These are phyloP conservation scores for fission yeast (Schizosaccharomyces pombe) DNA, from an alignment of 805 yeast genomes.

Conservation along the genomic window DNA sequence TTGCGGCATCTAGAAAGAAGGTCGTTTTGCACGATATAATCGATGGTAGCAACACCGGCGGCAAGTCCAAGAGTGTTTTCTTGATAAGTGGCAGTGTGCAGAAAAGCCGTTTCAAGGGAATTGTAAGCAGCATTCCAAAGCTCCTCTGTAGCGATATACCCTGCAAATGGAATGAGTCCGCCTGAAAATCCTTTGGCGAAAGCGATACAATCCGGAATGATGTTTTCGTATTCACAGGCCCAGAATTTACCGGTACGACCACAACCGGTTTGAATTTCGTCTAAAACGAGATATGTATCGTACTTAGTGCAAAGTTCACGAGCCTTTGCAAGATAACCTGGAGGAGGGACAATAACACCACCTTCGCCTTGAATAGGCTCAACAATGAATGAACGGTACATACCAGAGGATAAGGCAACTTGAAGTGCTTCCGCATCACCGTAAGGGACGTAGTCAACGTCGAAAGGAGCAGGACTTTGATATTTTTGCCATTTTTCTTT, in stretches of 20 bases:
- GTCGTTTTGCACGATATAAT: constrained; percentile 63
- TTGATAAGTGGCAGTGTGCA: neutral
- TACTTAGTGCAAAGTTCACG: constrained; percentile 31
- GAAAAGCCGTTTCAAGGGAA: neutral
- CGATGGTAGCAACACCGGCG: constrained; percentile 90
- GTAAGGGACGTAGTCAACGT: neutral
- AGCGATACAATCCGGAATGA: constrained; percentile 71
- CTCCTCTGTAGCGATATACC: constrained; percentile 70
- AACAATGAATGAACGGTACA: constrained; percentile 38
- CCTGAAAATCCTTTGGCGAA: constrained; percentile 91
- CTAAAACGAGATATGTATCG: constrained; percentile 76
- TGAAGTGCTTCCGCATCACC: neutral
- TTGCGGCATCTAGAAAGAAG: constrained; percentile 24
- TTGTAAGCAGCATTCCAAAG: neutral
- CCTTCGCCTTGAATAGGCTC: constrained; percentile 98
- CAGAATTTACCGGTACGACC: constrained; percentile 91
- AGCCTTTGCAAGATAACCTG: neutral
- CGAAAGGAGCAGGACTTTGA: neutral
- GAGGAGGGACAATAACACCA: constrained; percentile 20
- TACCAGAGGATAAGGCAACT: neutral
- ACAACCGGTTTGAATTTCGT: constrained; percentile 92
- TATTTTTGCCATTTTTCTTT: neutral
- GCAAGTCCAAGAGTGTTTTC: constrained; percentile 75
- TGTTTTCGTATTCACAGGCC: constrained; percentile 65
- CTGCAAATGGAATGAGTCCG: constrained; percentile 80